These are phyloP conservation scores for Yamadazyma conglobata DNA, from an alignment of 1,139 yeast species.

Conservation along the genomic window DNA sequence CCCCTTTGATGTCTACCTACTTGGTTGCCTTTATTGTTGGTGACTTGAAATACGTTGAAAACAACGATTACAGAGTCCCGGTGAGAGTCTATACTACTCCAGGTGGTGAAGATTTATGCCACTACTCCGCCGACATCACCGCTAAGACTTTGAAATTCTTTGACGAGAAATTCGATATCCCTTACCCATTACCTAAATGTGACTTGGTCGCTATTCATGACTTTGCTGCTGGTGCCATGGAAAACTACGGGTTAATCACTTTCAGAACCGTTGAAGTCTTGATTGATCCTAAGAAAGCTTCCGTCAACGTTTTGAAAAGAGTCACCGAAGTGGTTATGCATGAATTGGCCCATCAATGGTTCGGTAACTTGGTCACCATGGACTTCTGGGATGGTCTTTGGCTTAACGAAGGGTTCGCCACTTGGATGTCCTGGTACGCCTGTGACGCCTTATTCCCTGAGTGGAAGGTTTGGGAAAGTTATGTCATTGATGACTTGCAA, in stretches of 20 bases:
- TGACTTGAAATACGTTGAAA: slow-evolving; percentile 69
- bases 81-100: slow-evolving; percentile 55
- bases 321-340: slow-evolving; percentile 60
- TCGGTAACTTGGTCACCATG: slow-evolving; percentile 62
- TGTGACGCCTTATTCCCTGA: slow-evolving; percentile 53
- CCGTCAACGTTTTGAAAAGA: slow-evolving; percentile 43
- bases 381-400: slow-evolving; percentile 64
- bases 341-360: slow-evolving; percentile 67
- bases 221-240: slow-evolving; percentile 62
- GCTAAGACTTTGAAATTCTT: slow-evolving; percentile 51
- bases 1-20: slow-evolving; percentile 78
- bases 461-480: slow-evolving; percentile 55
- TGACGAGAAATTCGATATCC: slow-evolving; percentile 49
- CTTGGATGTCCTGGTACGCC: slow-evolving; percentile 54
- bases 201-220: slow-evolving; percentile 57
- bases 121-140: slow-evolving; percentile 49
- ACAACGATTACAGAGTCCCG: slow-evolving; percentile 60
- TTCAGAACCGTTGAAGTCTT: slow-evolving; percentile 54
- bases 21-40: slow-evolving; percentile 77
- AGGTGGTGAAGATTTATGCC: slow-evolving; percentile 48
- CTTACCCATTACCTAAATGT: slow-evolving; percentile 58
- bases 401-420: slow-evolving; percentile 64
- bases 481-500: slow-evolving; percentile 51
- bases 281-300: slow-evolving; percentile 44
- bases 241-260: slow-evolving; percentile 56